These are phyloP conservation scores for Ustilago xerochloae DNA, from an alignment of 1,284 basidiomycete species.

Conservation along the genomic window DNA sequence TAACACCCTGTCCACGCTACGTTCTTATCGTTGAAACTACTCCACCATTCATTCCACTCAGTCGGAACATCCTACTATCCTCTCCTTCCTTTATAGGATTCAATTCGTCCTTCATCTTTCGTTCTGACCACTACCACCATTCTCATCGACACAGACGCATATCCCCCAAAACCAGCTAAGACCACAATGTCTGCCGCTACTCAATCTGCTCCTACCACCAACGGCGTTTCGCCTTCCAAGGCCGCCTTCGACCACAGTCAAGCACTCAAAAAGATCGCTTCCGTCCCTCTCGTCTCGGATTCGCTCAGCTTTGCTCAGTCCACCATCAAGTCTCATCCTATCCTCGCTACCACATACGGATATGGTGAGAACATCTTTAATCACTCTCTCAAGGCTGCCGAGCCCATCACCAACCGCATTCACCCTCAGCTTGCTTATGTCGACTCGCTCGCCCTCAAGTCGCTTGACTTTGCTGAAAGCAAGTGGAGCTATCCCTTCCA, in stretches of 20 bases:
- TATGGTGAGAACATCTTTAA: slow-evolving; percentile 55
- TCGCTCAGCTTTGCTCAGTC: slow-evolving; percentile 58
- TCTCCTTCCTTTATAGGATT: neutral
- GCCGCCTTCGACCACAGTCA: slow-evolving; percentile 50
- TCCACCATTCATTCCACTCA: neutral
- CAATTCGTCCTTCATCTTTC: neutral
- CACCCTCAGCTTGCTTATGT: slow-evolving; percentile 61
- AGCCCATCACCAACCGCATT: slow-evolving; percentile 60
- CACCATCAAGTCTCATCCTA: slow-evolving; percentile 56
- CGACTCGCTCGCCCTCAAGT: slow-evolving; percentile 60
- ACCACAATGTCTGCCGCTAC: slow-evolving; percentile 48
- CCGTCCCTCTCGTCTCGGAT: slow-evolving; percentile 61
- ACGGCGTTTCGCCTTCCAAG: slow-evolving; percentile 44
- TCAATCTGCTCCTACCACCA: slow-evolving; percentile 34
- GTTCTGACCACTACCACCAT: neutral
- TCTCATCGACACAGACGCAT: neutral
- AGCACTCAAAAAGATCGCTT: slow-evolving; percentile 53
- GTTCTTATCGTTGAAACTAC: neutral
- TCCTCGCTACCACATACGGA: slow-evolving; percentile 58
- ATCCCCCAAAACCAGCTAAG: neutral
- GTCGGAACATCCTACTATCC: slow-evolving; percentile 1
- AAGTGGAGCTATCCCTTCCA: slow-evolving; percentile 66
- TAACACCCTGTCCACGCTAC: neutral
- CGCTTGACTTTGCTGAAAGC: slow-evolving; percentile 63
- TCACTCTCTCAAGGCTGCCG: slow-evolving; percentile 49